A percentile compares a stretch with the other conserved stretches of the same genome.
phyloP scores from a whole-genome alignment of 257 asterid species.

The Pogostemon cablin region DNA sequence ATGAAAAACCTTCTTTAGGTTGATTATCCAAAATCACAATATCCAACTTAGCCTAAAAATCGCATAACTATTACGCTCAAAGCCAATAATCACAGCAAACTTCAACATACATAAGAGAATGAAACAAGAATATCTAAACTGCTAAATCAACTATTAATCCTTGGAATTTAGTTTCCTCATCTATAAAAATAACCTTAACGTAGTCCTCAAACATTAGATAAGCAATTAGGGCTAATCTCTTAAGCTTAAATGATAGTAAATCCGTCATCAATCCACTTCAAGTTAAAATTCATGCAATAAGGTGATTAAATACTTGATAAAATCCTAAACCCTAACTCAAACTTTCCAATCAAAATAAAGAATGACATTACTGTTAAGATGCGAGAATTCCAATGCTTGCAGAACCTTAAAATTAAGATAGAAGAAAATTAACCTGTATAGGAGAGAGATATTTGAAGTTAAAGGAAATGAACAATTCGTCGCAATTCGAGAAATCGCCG shows the following conservation, averaged over 20 bases:
- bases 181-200: slow-evolving; percentile 4
- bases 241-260: slow-evolving; percentile 7
- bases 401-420: slow-evolving; percentile 4
- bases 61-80: too few species aligned
- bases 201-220: slow-evolving; percentile 6
- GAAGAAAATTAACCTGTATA: slow-evolving; percentile 22
- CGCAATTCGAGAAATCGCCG: slow-evolving; percentile 25
- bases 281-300: neutral
- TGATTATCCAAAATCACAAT: slow-evolving; percentile 24
- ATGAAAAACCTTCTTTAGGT: slow-evolving; percentile 16
- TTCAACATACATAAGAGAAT: neutral
- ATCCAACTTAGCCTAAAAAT: slow-evolving; percentile 17
- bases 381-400: neutral
- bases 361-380: neutral
- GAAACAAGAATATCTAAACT: neutral
- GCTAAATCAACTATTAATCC: neutral
- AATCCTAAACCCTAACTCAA: neutral
- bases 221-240: slow-evolving; percentile 25
- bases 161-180: neutral
- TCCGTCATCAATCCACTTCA: slow-evolving; percentile 1
- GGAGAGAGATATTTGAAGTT: neutral
- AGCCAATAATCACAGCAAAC: too few species aligned
- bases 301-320: neutral
- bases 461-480: neutral
- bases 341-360: neutral